A percentile compares a stretch with the other conserved stretches of the same genome.
Conservation (phyloP, 2,329 filamentous ascomycete species). For the Nemania sp. region DNA sequence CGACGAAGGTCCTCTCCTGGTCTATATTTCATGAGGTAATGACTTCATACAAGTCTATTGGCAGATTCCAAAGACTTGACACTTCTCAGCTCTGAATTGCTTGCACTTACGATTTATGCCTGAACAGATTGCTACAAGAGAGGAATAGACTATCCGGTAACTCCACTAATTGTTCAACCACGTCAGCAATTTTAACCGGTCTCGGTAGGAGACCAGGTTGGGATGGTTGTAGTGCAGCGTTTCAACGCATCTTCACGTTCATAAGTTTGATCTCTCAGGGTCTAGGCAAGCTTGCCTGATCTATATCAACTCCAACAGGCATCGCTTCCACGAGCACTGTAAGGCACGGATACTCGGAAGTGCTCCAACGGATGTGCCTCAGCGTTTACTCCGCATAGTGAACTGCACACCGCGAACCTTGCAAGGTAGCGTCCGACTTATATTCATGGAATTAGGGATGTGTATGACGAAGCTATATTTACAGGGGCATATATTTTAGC, state of each 20-base stretch:
- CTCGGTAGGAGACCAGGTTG: slow-evolving; percentile 24
- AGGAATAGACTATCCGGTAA: slow-evolving; percentile 5
- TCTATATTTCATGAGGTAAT: slow-evolving; percentile 12
- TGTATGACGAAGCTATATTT: not conserved
- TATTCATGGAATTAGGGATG: not conserved
- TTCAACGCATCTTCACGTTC: slow-evolving; percentile 19
- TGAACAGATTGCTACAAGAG: not conserved
- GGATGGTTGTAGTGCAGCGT: slow-evolving; percentile 27
- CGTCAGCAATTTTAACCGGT: slow-evolving; percentile 27
- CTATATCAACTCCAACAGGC: slow-evolving; percentile 6
- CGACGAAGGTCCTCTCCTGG: not conserved
- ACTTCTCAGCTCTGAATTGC: not conserved
- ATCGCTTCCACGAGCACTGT: slow-evolving; percentile 6
- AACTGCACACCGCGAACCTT: slow-evolving; percentile 10
- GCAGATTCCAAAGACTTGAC: slow-evolving; percentile 5
- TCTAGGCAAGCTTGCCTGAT: slow-evolving; percentile 9
- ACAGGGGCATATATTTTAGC: not conserved
- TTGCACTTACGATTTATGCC: slow-evolving; percentile 6
- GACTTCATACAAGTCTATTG: not conserved
- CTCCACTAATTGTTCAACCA: slow-evolving; percentile 16
- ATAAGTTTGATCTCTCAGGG: slow-evolving; percentile 5
- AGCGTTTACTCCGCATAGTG: slow-evolving; percentile 3
- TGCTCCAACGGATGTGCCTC: slow-evolving; percentile 14
- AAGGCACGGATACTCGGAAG: slow-evolving; percentile 7
- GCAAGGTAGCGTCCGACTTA: not conserved